Evolutionary conservation across 2,329 filamentous ascomycete genomes (phyloP), one percentile per base, ranked within the genome.

Genomic region (Alternaria atra): DNA sequence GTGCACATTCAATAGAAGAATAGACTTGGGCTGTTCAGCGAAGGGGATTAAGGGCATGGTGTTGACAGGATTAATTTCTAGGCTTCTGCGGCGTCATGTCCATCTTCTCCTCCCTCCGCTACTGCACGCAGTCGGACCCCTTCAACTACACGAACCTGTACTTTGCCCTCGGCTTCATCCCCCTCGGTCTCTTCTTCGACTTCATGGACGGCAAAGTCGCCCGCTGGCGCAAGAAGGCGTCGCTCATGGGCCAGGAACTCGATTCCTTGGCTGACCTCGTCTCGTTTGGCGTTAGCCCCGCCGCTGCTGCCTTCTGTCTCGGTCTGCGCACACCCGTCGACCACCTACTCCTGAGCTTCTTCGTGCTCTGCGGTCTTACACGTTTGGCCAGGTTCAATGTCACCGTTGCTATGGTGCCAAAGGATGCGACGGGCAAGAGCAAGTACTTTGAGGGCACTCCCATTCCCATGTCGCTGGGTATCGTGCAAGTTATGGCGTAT

Each of bases 171-270:
- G 87, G 84, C 5, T 92, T 97, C 80, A 91, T 98, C 80, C 94
- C 94, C 0, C 92, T 97, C 4, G 74, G 74, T 1, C 84, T 98
- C 12, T 97, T 98, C 84, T 98, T 98, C 79, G 95, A 99, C 80
- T 96, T 97, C 77, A 93, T 98, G 86, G 95, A 99, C 79, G 95
- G 95, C 76, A 95, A 94, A 77, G 94, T 99, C 57, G 95, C 95
- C 65, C 86, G 95, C 67, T 98, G 95, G 95, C 89, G 95, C 78
- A 91, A 93, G 82, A 99, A 97, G 89, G 95, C 92, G 73, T 96
- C 92, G 72, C 84, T 99, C 77, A 98, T 99, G 94, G 95, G 95
- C 12, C 94, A 97, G 80, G 95, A 99, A 81, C 84, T 99, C 57
- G 95, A 99, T 80, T 98, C 94, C 6, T 85, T 99, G 48, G 95